Base-by-base conservation (phyloP, 495 filamentous ascomycete genomes). In the Xylaria telfairii region DNA sequence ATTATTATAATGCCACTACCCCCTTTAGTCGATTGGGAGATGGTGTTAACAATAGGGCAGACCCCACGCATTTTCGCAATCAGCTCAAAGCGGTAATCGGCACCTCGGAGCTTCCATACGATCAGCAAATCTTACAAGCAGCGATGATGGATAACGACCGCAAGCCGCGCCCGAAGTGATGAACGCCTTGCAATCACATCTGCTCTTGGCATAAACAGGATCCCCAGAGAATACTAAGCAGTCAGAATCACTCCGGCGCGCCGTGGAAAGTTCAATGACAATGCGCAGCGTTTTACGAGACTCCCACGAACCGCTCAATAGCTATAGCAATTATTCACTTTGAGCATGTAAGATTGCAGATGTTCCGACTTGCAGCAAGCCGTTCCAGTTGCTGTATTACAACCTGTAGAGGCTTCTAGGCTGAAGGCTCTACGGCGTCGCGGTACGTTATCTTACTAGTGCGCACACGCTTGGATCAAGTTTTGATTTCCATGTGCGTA, bases 91-190 rank as follows among this genome's bases (percentile, higher is more conserved):
- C 61, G 34, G 34, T 41, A 2, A 37, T 71, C 42, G 68, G 70
- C 34, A 60, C 51, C 15, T 71, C 68, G n/a, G 65, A 69, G 13
- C 47, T 69, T 21, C 32, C 70, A 1, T 75, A 77, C 32, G 73
- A 77, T 44, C 68, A 68, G 34, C 61, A 74, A 26, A 54, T 69
- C 28, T 60, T 73, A 51, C 67, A 72, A 24, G 65, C 69, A 17
- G 70, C 76, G 8, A 60, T 74, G 57, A 65, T 75, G 56, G 67
- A 73, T 39, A 60, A 72, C 64, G 61, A 72, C 44, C 37, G 49
- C 15, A 73, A 72, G 37, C 74, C 63, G 34, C 74, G 71, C 28
- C 69, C 65, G 30, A 75, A 75, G 71, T 76, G 70, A 75, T 69
- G 59, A 42, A n/a, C 47, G n/a, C 4, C 17, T 17, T 30, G 39